Percentiles rank a stretch among this genome's conserved stretches.
Conservation (phyloP, 306 rosid genomes). For the Canavalia gladiata region DNA sequence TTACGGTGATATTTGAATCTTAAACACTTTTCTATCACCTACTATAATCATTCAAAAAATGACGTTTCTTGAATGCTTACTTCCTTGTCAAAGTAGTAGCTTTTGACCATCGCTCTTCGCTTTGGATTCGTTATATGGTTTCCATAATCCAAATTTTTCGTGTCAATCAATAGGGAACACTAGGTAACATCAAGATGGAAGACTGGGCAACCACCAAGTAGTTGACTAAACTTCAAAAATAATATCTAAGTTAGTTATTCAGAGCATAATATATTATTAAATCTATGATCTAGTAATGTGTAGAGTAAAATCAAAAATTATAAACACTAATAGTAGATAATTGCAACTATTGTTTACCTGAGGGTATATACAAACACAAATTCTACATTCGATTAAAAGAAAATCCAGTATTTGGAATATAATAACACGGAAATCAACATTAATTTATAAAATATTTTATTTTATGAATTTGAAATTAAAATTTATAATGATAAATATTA, state of each 20-base stretch:
- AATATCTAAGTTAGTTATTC: neutral
- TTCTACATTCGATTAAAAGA: no score
- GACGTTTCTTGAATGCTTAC: slow-evolving; percentile 36
- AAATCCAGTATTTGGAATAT: no score
- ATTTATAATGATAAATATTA: no score
- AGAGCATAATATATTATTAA: no score
- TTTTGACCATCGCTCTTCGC: slow-evolving; percentile 60
- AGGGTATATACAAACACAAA: no score
- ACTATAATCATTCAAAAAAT: slow-evolving; percentile 47
- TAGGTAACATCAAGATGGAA: slow-evolving; percentile 27
- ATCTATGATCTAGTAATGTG: no score
- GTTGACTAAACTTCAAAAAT: neutral
- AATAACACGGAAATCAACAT: no score
- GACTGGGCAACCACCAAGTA: slow-evolving; percentile 5
- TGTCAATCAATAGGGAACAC: slow-evolving; percentile 38
- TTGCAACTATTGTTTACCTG: no score
- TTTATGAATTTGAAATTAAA: no score
- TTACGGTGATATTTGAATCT: slow-evolving; percentile 42
- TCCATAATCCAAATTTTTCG: slow-evolving; percentile 2
- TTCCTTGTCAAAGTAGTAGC: slow-evolving; percentile 63
- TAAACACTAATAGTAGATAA: no score
- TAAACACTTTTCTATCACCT: slow-evolving; percentile 55
- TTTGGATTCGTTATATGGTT: slow-evolving; percentile 44
- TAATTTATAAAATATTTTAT: no score
- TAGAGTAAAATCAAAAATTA: no score